A percentile compares a stretch with the other conserved stretches of the same genome.
Conservation (phyloP, 495 filamentous ascomycete species). For the Penicillium malachiteum region DNA sequence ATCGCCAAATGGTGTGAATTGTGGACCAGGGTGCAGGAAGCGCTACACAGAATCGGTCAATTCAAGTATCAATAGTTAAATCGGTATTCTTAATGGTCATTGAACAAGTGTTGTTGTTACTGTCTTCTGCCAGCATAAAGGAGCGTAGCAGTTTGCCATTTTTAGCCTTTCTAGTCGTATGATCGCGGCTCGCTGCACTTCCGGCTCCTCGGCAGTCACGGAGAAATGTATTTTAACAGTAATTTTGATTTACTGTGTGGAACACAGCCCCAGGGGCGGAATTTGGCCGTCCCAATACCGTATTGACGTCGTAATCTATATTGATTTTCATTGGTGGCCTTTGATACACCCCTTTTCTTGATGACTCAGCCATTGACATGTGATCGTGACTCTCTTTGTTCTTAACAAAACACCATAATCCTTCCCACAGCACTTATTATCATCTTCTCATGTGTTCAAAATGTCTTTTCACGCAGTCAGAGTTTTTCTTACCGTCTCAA, state of each 20-base stretch:
- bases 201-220: conserved; percentile 19
- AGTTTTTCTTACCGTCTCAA: background rate
- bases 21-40: conserved; percentile 19
- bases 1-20: conserved; percentile 8
- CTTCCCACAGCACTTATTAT: background rate
- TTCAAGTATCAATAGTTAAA: background rate
- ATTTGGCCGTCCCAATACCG: background rate
- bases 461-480: background rate
- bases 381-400: conserved; percentile 11
- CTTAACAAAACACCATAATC: too few relatives aligned
- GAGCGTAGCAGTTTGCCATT: conserved; percentile 2
- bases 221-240: background rate
- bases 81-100: background rate
- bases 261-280: too few relatives aligned
- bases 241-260: background rate
- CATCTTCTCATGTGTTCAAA: too few relatives aligned
- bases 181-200: conserved; percentile 42
- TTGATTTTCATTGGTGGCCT: conserved; percentile 9
- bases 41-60: conserved; percentile 10
- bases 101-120: background rate
- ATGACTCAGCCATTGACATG: conserved; percentile 23
- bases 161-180: conserved; percentile 35
- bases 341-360: background rate
- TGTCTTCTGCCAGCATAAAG: background rate
- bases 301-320: conserved; percentile 6